Base-by-base conservation (phyloP, 2,329 filamentous ascomycete genomes). In the Fusarium musae region DNA sequence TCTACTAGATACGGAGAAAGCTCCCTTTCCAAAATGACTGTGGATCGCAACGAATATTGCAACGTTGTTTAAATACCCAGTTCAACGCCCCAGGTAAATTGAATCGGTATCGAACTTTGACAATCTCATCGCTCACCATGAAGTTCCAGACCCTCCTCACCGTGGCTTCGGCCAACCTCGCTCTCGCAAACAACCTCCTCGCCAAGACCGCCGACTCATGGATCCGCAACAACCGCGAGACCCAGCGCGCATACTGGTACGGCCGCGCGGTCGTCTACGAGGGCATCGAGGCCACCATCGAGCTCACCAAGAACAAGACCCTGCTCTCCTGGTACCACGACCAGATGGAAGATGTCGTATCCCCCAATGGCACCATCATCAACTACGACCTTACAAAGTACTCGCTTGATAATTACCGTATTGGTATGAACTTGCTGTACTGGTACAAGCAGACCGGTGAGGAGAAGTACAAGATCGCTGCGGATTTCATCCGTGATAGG, bases 381-480 rank as follows among this genome's bases (percentile, higher is more conserved):
- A 80, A 81, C 23, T 89, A 86, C 81, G 82, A 86, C 60, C 78
- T 83, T 19, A 79, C 79, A 5, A 84, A 83, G 74, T 86, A 88
- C 80, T 87, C 85, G 5, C 81, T 87, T 1, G 85, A 87, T 67
- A 85, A 89, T 65, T 84, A 89, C 67, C 85, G 87, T 10, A 82
- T 89, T 37, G 88, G 87, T 12, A 84, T 87, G 72, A 87, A 86
- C 74, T 79, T 87, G 42, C 80, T 89, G 3, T 86, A 82, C 70
- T 84, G 87, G 80, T 86, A 87, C 72, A 82, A 84, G 71, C 77
- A 82, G 64, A 86, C 85, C 0, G 82, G 82, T 16, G 82, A 85
- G 43, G 75, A 80, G 16, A 87, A 86, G 74, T 89, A 87, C 78
- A 84, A 84, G 73, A 76, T 76, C 9, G 87, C 87, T 1, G 86